Base-by-base conservation (phyloP, 331 rosid genomes). In the Rhamnella rubrinervis region DNA sequence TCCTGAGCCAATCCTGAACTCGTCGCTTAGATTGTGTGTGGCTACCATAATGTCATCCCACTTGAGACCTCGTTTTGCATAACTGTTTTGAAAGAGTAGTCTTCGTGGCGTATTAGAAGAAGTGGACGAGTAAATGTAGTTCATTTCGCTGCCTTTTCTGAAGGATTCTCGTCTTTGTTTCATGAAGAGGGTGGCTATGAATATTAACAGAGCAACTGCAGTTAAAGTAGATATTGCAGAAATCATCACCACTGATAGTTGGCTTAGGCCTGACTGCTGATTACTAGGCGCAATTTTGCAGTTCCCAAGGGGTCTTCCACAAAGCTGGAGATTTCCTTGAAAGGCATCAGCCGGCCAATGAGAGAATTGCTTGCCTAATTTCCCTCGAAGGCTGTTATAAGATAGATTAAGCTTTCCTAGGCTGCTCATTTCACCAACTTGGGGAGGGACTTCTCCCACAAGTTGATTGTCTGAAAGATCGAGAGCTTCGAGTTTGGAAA, bases 31-130 rank as follows among this genome's bases (percentile, higher is more conserved):
- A 53, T 84, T 78, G 85, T 87, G 74, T 0, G 98, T 92, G 60
- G 92, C 95, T 37, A 81, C 88, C 92, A 92, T 87, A 66, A 92
- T 89, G 66, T 92, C 91, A 63, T 87, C 91, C 98, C 95, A 87
- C 73, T 61, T 75, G 81, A 89, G 72, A 64, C 89, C 95, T 75
- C 82, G 73, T 78, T 78, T 87, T 62, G 77, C 71, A 59, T 84
- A 79, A 47, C 84, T 84, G 19, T 85, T 82, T 56, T 75, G 89
- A 78, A 89, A 89, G 47, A 92, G 72, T 0, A 86, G 84, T 39
- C 91, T 85, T 71, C 87, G 44, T 71, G 85, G 92, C 13, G 84
- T 82, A 39, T 86, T 85, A 19, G 95, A 87, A 37, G 98, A 84
- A 65, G 85, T 81, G 50, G 86, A 85, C 20, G 96, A 92, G 75